Conservation (phyloP, 2,329 filamentous ascomycete genomes). For the Microdochium bolleyi region DNA sequence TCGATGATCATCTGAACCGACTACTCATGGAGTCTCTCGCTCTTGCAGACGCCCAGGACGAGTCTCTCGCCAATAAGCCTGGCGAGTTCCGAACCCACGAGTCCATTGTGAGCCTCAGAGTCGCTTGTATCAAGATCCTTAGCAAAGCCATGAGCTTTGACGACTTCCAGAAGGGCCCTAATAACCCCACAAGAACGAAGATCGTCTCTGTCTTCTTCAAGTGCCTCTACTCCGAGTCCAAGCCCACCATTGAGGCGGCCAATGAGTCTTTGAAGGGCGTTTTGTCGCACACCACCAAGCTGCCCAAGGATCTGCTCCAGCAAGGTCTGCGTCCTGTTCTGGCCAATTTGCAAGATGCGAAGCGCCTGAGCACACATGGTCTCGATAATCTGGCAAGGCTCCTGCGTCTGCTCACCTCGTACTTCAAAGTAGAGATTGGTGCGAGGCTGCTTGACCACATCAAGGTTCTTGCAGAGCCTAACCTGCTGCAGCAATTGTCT, state of each 20-base stretch:
- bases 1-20: constrained; percentile 86
- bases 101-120: constrained; percentile 81
- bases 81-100: constrained; percentile 94
- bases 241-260: constrained; percentile 86
- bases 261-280: constrained; percentile 86
- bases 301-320: constrained; percentile 92
- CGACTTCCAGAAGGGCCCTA: constrained; percentile 73
- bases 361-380: constrained; percentile 80
- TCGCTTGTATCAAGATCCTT: constrained; percentile 87
- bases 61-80: constrained; percentile 85
- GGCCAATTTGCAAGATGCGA: constrained; percentile 89
- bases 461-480: constrained; percentile 78
- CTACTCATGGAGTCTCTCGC: constrained; percentile 90
- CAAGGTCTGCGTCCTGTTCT: constrained; percentile 91
- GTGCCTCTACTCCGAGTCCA: constrained; percentile 86
- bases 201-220: constrained; percentile 98
- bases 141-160: constrained; percentile 91
- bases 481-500: constrained; percentile 76
- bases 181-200: constrained; percentile 56
- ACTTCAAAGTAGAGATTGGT: constrained; percentile 98
- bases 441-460: constrained; percentile 88
- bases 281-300: constrained; percentile 77
- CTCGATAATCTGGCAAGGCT: constrained; percentile 86
- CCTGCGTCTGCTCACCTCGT: constrained; percentile 86
- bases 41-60: constrained; percentile 88